Evolutionary conservation across 2,329 filamentous ascomycete genomes (phyloP), one percentile per base, ranked within the genome.

Genomic region (Colletotrichum agaves): DNA sequence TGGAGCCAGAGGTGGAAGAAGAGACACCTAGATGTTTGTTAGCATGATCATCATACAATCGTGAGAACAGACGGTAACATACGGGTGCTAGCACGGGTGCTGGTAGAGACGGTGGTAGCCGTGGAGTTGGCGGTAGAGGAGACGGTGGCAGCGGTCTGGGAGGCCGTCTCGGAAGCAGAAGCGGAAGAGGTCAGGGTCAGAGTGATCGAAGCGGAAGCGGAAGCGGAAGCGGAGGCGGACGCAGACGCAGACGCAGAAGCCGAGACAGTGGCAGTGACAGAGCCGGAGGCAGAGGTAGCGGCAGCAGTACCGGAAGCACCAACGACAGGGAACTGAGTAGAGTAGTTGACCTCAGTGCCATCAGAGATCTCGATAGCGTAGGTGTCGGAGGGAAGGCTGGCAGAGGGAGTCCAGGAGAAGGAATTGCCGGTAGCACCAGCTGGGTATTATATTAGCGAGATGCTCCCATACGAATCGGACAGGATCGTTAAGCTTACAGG

Each of bases 341-440:
- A 81, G 79, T 81, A 85, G 82, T 85, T 85, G 73, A 73, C 74
- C 23, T 57, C 70, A 35, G 72, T 73, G 21, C 72, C 73, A 71
- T 85, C 82, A 31, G 61, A 69, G 72, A 85, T 83, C 75, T 80
- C 75, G 71, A 85, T 77, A 69, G 83, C 82, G 71, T 85, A 85
- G 35, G 71, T 73, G 74, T 77, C 83, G 31, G 75, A 72, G 63
- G 78, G 64, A 33, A 83, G 74, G 65, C 72, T 71, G n/a, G 74
- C 49, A 27, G 77, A 70, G 13, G 80, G 79, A 15, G 75, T 77
- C 78, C 79, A 83, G 67, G 75, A 77, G 77, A 75, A 81, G 62
- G 77, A 79, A 39, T 63, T 69, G 61, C 75, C 79, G 50, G 77
- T 73, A 53, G 74, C 69, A 65, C 70, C 74, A 41, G 78, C 80